Percentiles rank a stretch among this genome's conserved stretches.
Evolutionary conservation across 805 yeast genomes (phyloP).

Genomic region (Dipodascopsis tothii): DNA sequence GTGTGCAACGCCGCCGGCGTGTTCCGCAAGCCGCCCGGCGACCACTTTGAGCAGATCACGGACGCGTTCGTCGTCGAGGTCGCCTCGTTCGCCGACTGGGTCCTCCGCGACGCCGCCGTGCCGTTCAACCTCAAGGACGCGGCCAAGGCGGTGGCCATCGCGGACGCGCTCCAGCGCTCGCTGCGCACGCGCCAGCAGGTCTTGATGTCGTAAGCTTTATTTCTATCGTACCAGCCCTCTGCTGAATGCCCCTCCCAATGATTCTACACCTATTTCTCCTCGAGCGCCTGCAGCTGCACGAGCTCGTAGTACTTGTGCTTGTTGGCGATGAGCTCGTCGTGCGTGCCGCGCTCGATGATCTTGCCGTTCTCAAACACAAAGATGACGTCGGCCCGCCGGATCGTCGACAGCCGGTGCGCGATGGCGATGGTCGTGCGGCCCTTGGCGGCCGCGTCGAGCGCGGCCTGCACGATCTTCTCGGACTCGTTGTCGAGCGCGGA

Average conservation of each 20-base stretch:
- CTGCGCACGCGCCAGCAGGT: too few species aligned
- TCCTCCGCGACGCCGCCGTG: conserved; percentile 5
- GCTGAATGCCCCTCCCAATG: too few species aligned
- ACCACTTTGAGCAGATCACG: conserved; percentile 14
- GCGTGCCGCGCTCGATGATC: conserved; percentile 45
- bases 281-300: conserved; percentile 37
- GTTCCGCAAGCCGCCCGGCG: conserved; percentile 10
- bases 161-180: conserved; percentile 12
- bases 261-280: too few species aligned
- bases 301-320: conserved; percentile 34
- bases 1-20: conserved; percentile 18
- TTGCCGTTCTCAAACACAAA: conserved; percentile 46
- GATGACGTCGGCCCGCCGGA: conserved; percentile 44
- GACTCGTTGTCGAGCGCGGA: conserved; percentile 50
- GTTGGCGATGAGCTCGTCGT: conserved; percentile 33
- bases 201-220: too few species aligned
- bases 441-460: conserved; percentile 49
- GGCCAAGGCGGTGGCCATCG: conserved; percentile 23
- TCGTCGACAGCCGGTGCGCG: conserved; percentile 63
- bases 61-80: conserved; percentile 16
- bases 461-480: conserved; percentile 55
- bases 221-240: too few species aligned
- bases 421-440: conserved; percentile 63
- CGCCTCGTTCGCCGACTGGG: conserved; percentile 20
- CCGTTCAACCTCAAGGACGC: conserved; percentile 22